phyloP scores from a whole-genome alignment of 1,284 basidiomycete species.

The Ceratobasidium sp. region DNA sequence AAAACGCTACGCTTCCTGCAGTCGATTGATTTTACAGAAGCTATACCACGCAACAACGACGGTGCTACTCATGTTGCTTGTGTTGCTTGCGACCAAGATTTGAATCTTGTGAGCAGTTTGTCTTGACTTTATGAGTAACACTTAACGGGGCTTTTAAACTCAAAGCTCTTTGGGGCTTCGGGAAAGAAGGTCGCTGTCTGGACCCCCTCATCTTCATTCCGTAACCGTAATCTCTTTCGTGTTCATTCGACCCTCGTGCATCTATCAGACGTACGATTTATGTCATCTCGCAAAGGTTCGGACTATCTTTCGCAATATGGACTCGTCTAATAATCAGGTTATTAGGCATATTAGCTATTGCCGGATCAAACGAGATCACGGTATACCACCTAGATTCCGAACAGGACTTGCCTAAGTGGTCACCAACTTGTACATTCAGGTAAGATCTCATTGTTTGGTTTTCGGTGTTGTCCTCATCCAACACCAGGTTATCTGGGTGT shows the following conservation, averaged over 20 bases:
- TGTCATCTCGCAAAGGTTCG: slow-evolving; percentile 15
- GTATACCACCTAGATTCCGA: slow-evolving; percentile 80
- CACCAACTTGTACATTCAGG: slow-evolving; percentile 75
- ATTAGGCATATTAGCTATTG: slow-evolving; percentile 77
- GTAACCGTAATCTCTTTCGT: slow-evolving; percentile 71
- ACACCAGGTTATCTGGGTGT: not conserved
- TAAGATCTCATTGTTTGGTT: slow-evolving; percentile 56
- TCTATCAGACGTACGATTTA: slow-evolving; percentile 68
- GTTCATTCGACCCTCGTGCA: slow-evolving; percentile 82
- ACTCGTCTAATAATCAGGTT: not conserved
- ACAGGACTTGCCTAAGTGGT: slow-evolving; percentile 84
- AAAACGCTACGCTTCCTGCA: slow-evolving; percentile 38
- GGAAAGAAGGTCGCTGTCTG: slow-evolving; percentile 75
- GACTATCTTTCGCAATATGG: not conserved
- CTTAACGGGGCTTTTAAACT: not conserved
- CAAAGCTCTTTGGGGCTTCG: slow-evolving; percentile 77
- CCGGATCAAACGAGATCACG: slow-evolving; percentile 68
- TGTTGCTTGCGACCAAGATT: slow-evolving; percentile 25
- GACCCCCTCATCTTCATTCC: slow-evolving; percentile 67
- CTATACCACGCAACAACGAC: not conserved
- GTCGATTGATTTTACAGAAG: slow-evolving; percentile 22
- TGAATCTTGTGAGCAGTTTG: slow-evolving; percentile 31
- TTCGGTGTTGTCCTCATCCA: not conserved
- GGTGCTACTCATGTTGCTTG: not conserved
- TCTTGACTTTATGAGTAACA: not conserved